Conservation (phyloP, 345 rosid species). For the Eucalyptus globulus region DNA sequence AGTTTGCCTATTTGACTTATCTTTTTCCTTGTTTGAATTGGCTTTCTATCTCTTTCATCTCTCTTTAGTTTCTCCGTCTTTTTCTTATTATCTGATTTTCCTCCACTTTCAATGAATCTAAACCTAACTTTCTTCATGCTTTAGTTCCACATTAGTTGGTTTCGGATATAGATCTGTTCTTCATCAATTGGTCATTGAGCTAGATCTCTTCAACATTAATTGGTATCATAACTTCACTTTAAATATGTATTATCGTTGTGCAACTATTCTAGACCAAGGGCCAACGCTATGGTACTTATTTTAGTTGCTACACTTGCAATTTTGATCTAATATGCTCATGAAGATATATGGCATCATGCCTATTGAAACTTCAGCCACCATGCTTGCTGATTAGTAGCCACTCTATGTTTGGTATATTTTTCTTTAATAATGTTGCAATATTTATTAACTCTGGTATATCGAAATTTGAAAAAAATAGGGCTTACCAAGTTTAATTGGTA, state of each 20-base stretch:
- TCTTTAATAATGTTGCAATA: background rate
- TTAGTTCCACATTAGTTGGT: too few species aligned
- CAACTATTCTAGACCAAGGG: background rate
- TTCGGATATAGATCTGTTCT: fast-evolving
- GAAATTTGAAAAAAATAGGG: background rate
- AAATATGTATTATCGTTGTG: fast-evolving
- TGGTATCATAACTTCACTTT: fast-evolving
- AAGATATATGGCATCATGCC: background rate
- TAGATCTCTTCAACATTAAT: background rate
- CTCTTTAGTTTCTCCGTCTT: too few species aligned
- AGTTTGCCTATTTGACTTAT: background rate
- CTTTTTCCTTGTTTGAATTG: fast-evolving
- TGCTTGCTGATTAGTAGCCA: fast-evolving
- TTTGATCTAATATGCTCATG: fast-evolving
- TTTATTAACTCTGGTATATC: fast-evolving
- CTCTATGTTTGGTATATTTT: background rate
- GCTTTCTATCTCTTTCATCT: background rate
- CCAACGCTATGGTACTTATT: background rate
- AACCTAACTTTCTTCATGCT: too few species aligned
- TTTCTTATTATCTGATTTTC: too few species aligned
- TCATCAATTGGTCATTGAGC: background rate
- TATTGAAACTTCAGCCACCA: background rate
- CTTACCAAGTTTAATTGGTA: fast-evolving
- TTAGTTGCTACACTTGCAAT: background rate
- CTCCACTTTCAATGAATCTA: too few species aligned